Conservation (phyloP, 805 yeast genomes). For the Schwanniomyces occidentalis region DNA sequence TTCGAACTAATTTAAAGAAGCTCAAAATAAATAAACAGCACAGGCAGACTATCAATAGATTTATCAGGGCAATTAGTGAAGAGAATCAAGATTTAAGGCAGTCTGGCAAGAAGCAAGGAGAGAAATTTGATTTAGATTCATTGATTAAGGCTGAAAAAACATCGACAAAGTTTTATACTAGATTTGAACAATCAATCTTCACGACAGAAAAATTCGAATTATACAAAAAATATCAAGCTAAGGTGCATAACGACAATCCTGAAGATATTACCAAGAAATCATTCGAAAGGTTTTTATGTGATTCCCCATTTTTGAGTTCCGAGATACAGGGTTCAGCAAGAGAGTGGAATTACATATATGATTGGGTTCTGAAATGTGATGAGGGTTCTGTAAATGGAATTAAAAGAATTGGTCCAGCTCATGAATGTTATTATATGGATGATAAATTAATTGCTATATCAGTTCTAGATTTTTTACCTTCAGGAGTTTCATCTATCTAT, state of each 20-base stretch:
- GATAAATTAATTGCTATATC: slow-evolving; percentile 69
- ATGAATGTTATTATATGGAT: slow-evolving; percentile 73
- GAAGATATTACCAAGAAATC: slow-evolving; percentile 44
- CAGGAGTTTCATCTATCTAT: slow-evolving; percentile 79
- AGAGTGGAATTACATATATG: slow-evolving; percentile 43
- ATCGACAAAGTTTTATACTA: slow-evolving; percentile 38
- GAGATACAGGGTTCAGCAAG: slow-evolving; percentile 22
- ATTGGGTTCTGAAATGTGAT: slow-evolving; percentile 30
- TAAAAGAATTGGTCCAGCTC: slow-evolving; percentile 59
- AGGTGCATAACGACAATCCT: slow-evolving; percentile 64
- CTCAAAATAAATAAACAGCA: slow-evolving; percentile 64
- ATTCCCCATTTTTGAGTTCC: slow-evolving; percentile 52
- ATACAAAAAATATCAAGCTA: slow-evolving; percentile 67
- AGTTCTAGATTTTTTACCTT: slow-evolving; percentile 74
- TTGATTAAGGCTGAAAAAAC: slow-evolving; percentile 42
- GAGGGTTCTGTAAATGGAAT: not conserved
- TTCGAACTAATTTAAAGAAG: slow-evolving; percentile 54
- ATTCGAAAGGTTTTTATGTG: slow-evolving; percentile 69
- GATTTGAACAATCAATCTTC: slow-evolving; percentile 52
- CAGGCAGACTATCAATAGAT: slow-evolving; percentile 62
- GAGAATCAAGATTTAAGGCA: slow-evolving; percentile 5
- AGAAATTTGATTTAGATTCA: slow-evolving; percentile 25
- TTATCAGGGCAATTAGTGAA: slow-evolving; percentile 41
- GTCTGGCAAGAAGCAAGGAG: slow-evolving; percentile 9
- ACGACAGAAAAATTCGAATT: slow-evolving; percentile 61